Conservation (phyloP, 352 stramenopile genomes). For the Globisporangium spiculum region DNA sequence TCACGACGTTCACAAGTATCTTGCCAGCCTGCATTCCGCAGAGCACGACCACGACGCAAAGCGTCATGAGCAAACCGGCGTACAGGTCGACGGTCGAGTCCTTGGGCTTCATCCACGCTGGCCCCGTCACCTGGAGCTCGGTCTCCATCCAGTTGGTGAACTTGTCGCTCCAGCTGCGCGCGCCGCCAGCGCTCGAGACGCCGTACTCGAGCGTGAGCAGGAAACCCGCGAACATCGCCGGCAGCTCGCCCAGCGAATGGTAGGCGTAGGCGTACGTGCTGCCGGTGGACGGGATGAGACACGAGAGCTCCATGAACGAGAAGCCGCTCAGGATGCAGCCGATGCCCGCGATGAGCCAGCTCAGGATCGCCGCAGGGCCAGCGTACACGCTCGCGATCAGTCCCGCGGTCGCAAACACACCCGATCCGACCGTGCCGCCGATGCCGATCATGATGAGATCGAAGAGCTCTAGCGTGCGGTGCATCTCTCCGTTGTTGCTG, state of each 20-base stretch:
- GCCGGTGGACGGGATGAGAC: slow-evolving; percentile 83
- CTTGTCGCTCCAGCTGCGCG: slow-evolving; percentile 94
- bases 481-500: slow-evolving; percentile 27
- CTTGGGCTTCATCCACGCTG: slow-evolving; percentile 64
- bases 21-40: slow-evolving; percentile 88
- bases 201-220: slow-evolving; percentile 94
- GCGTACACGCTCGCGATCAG: slow-evolving; percentile 66
- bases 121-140: slow-evolving; percentile 43
- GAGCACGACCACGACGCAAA: slow-evolving; percentile 66
- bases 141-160: slow-evolving; percentile 76
- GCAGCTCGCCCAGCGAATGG: slow-evolving; percentile 90
- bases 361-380: slow-evolving; percentile 77
- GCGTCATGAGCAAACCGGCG: slow-evolving; percentile 73
- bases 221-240: slow-evolving; percentile 87
- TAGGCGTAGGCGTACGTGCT: slow-evolving; percentile 94
- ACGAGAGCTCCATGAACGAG: slow-evolving; percentile 91
- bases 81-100: slow-evolving; percentile 67
- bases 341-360: slow-evolving; percentile 79
- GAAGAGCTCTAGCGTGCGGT: slow-evolving; percentile 80
- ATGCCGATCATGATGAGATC: slow-evolving; percentile 94
- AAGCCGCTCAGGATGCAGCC: slow-evolving; percentile 81
- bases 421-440: slow-evolving; percentile 91
- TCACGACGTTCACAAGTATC: slow-evolving; percentile 87
- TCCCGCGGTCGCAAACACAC: slow-evolving; percentile 88
- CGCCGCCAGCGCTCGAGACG: slow-evolving; percentile 87